These are phyloP conservation scores for Aspergillus affinis DNA, from an alignment of 495 filamentous ascomycete genomes.

Conservation along the genomic window DNA sequence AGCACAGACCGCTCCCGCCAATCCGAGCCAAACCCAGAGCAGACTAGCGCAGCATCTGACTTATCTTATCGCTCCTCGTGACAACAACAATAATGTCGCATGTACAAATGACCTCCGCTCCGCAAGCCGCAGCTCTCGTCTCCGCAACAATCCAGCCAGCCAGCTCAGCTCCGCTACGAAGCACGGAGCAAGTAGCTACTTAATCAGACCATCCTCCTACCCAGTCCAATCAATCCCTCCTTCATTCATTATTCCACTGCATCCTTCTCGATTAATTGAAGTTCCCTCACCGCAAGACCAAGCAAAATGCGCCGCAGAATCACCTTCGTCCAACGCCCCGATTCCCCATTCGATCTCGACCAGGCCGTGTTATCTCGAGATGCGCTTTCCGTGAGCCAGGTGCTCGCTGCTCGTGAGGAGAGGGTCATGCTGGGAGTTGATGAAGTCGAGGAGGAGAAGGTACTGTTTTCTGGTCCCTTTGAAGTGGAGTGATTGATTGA, in stretches of 20 bases:
- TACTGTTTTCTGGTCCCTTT: not conserved
- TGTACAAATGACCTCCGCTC: not conserved
- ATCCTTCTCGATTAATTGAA: not conserved
- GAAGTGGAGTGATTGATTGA: not conserved
- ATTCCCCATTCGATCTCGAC: slow-evolving; percentile 60
- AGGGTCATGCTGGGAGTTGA: slow-evolving; percentile 68
- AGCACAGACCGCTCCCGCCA: not conserved
- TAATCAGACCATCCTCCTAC: not conserved
- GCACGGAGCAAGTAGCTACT: no score
- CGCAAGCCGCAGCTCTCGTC: not conserved
- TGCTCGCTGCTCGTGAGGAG: slow-evolving; percentile 75
- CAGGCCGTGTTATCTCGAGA: slow-evolving; percentile 51
- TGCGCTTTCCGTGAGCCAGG: slow-evolving; percentile 48
- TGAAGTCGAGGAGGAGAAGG: slow-evolving; percentile 68
- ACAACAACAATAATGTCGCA: not conserved
- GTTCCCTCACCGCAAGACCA: slow-evolving; percentile 12
- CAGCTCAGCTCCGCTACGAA: no score
- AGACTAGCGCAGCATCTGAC: not conserved
- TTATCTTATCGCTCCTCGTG: slow-evolving; percentile 4
- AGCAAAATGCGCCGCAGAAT: slow-evolving; percentile 77
- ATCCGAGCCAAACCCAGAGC: not conserved
- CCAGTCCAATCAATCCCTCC: not conserved
- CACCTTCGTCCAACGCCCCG: slow-evolving; percentile 69
- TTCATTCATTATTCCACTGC: not conserved
- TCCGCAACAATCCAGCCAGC: no score